Percentiles rank a stretch among this genome's conserved stretches.
These are phyloP conservation scores for Ambrosia artemisiifolia DNA, from an alignment of 129 eudicot species.

Conservation along the genomic window DNA sequence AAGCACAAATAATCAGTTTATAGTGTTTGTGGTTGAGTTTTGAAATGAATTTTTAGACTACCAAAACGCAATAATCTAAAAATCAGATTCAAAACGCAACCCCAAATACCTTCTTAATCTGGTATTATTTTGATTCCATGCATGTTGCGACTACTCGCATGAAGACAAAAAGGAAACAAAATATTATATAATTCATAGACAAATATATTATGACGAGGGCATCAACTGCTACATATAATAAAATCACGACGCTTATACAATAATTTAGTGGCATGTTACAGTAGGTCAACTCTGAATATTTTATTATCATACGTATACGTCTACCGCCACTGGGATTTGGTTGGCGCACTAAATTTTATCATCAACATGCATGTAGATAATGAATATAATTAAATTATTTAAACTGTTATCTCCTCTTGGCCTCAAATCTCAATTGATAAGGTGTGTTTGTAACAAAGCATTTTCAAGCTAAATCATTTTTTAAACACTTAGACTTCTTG, in stretches of 20 bases:
- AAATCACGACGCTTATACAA: constrained; percentile 11
- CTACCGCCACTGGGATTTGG: constrained; percentile 29
- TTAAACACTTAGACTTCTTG: too few relatives aligned
- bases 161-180: constrained; percentile 5
- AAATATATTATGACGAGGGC: constrained; percentile 13
- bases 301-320: constrained; percentile 1
- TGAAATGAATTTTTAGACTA: too few relatives aligned
- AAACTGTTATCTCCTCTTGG: too few relatives aligned
- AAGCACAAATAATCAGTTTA: too few relatives aligned
- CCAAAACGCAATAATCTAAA: too few relatives aligned
- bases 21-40: too few relatives aligned
- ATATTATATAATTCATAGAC: not conserved
- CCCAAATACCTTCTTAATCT: too few relatives aligned
- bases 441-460: too few relatives aligned
- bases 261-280: constrained; percentile 7
- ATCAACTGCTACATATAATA: constrained; percentile 19
- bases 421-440: too few relatives aligned
- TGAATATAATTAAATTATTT: not conserved
- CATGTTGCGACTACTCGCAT: not conserved
- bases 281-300: not conserved
- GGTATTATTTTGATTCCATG: not conserved
- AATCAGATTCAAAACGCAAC: too few relatives aligned
- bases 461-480: too few relatives aligned
- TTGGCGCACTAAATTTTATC: constrained; percentile 10
- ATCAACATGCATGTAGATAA: not conserved